phyloP scores from a whole-genome alignment of 805 yeast genomes.

The Barnettozyma siamensis region DNA sequence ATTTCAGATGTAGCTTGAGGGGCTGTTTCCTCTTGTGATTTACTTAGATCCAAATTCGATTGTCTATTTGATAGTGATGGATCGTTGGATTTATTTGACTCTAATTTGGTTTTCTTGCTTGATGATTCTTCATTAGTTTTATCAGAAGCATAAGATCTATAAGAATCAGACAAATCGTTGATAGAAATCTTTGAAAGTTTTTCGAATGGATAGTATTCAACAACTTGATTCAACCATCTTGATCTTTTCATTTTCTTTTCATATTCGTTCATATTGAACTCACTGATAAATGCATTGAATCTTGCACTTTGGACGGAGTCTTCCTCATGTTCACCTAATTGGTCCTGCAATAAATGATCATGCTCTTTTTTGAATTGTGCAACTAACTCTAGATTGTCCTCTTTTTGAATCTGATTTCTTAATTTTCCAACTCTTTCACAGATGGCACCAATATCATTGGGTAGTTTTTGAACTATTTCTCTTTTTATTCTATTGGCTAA shows the following conservation, averaged over 20 bases:
- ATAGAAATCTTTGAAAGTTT: slow-evolving; percentile 56
- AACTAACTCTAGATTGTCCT: slow-evolving; percentile 35
- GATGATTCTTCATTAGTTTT: neutral
- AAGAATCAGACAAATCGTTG: slow-evolving; percentile 47
- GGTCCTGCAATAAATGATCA: slow-evolving; percentile 28
- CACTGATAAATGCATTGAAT: slow-evolving; percentile 58
- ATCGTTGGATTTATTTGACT: neutral
- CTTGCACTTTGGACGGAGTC: slow-evolving; percentile 58
- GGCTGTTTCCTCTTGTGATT: neutral
- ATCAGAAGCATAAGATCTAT: slow-evolving; percentile 14
- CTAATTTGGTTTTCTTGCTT: neutral
- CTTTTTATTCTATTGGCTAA: slow-evolving; percentile 76
- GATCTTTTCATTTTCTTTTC: slow-evolving; percentile 54
- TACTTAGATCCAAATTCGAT: too few relatives aligned
- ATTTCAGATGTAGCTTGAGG: slow-evolving; percentile 20
- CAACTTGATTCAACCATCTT: slow-evolving; percentile 84
- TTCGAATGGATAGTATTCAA: slow-evolving; percentile 80
- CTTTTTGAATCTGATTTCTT: slow-evolving; percentile 47
- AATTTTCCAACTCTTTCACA: slow-evolving; percentile 66
- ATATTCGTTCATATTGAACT: slow-evolving; percentile 48
- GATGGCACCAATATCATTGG: slow-evolving; percentile 62
- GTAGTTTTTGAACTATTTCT: slow-evolving; percentile 60
- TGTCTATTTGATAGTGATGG: too few relatives aligned
- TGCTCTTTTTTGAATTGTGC: slow-evolving; percentile 21
- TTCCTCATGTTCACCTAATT: slow-evolving; percentile 56